Percentiles rank a stretch among this genome's conserved stretches.
phyloP scores from a whole-genome alignment of 2,329 filamentous ascomycete species.

The Fusarium sp. region DNA sequence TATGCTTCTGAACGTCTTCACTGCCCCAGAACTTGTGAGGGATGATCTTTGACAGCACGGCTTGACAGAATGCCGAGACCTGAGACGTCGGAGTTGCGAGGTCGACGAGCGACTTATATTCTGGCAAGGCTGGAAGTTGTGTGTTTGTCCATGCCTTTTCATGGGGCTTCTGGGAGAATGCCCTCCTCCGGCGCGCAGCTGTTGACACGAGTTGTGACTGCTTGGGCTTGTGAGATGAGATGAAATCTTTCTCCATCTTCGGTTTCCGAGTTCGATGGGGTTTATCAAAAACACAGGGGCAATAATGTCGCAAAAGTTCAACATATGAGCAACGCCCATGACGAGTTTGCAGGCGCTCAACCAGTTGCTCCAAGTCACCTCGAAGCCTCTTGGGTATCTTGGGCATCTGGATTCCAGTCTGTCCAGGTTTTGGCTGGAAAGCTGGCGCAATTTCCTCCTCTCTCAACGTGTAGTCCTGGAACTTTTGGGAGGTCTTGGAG shows the following conservation, averaged over 20 bases:
- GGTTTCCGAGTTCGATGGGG: conserved; percentile 4
- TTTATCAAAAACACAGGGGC: conserved; percentile 62
- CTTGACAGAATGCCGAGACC: conserved; percentile 89
- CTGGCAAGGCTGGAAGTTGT: conserved; percentile 13
- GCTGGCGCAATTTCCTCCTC: conserved; percentile 78
- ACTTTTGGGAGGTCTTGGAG: conserved; percentile 75
- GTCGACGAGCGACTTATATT: conserved; percentile 66
- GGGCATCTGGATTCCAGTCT: conserved; percentile 21
- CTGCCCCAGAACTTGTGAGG: conserved; percentile 81
- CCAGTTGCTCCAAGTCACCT: conserved; percentile 68
- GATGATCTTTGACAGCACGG: conserved; percentile 77
- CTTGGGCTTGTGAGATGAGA: conserved; percentile 6
- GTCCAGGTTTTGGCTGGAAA: conserved; percentile 29
- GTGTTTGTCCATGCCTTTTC: conserved; percentile 10
- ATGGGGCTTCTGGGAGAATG: conserved; percentile 4
- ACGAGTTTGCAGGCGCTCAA: conserved; percentile 75
- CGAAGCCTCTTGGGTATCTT: conserved; percentile 76
- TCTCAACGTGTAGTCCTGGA: conserved; percentile 87
- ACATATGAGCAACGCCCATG: conserved; percentile 83
- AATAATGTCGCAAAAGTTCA: conserved; percentile 84
- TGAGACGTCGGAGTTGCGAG: conserved; percentile 74
- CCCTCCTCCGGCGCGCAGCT: conserved; percentile 25
- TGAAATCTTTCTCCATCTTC: conserved; percentile 6
- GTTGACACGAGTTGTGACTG: neutral
- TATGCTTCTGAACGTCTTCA: conserved; percentile 64